phyloP scores from a whole-genome alignment of 306 rosid species.

The Malus asiatica region DNA sequence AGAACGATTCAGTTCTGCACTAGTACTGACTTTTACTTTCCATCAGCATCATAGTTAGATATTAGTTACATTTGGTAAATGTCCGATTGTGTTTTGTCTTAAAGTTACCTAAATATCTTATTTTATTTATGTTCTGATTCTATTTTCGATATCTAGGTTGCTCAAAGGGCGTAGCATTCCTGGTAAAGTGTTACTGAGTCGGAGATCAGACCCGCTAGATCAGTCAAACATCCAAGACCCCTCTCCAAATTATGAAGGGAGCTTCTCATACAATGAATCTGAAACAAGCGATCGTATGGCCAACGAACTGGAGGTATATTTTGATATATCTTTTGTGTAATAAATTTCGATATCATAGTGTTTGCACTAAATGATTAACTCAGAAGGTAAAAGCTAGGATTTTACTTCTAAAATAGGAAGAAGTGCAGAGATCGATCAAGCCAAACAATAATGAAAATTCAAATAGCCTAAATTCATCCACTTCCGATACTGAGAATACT shows the following conservation, averaged over 20 bases:
- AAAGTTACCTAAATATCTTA: not conserved
- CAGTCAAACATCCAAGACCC: slow-evolving; percentile 29
- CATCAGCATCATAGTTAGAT: not conserved
- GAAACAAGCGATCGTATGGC: slow-evolving; percentile 47
- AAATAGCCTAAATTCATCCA: slow-evolving; percentile 40
- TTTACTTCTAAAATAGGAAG: slow-evolving; percentile 51
- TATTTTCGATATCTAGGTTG: slow-evolving; percentile 40
- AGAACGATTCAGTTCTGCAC: not conserved
- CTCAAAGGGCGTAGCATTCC: slow-evolving; percentile 93
- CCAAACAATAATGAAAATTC: slow-evolving; percentile 24
- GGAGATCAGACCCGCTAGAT: slow-evolving; percentile 46
- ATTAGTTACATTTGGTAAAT: not conserved
- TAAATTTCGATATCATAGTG: not conserved
- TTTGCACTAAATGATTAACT: not conserved
- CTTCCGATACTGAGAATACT: slow-evolving; percentile 27
- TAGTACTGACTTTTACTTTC: not conserved
- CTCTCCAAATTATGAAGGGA: slow-evolving; percentile 51
- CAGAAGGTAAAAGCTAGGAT: slow-evolving; percentile 12
- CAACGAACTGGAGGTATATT: slow-evolving; percentile 50
- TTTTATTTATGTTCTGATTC: not conserved
- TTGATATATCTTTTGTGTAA: slow-evolving; percentile 1
- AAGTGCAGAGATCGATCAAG: slow-evolving; percentile 34
- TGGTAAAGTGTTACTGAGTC: slow-evolving; percentile 73
- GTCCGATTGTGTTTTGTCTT: not conserved
- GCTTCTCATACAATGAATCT: slow-evolving; percentile 46